A percentile compares a stretch with the other conserved stretches of the same genome.
Conservation (phyloP, 306 rosid species). For the Sicyos edulis region DNA sequence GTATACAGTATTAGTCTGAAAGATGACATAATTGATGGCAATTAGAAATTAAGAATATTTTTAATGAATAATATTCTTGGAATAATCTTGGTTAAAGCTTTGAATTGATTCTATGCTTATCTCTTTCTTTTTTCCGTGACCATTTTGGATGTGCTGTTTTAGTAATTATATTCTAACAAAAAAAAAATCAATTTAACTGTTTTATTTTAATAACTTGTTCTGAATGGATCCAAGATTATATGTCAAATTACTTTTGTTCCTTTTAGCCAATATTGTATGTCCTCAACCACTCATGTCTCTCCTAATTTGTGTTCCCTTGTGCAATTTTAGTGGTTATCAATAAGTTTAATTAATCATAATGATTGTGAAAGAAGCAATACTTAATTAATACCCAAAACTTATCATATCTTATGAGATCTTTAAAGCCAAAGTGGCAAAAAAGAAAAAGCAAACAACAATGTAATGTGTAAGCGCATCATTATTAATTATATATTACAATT, state of each 20-base stretch:
- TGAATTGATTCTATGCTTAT: constrained; percentile 15
- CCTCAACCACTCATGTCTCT: constrained; percentile 9
- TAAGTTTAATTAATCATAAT: constrained; percentile 4
- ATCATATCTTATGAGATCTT: constrained; percentile 47
- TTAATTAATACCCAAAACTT: constrained; percentile 15
- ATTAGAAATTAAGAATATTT: constrained; percentile 10
- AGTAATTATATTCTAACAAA: background rate
- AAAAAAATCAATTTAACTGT: background rate
- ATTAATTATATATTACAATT: background rate
- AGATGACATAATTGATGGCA: constrained; percentile 1
- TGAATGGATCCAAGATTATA: background rate
- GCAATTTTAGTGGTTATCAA: constrained; percentile 6
- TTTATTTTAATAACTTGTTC: background rate
- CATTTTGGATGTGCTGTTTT: background rate
- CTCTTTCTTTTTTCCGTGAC: constrained; percentile 15
- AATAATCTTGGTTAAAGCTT: constrained; percentile 15
- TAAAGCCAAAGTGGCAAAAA: constrained; percentile 21
- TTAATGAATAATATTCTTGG: constrained; percentile 17
- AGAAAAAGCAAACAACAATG: constrained; percentile 19
- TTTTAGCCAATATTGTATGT: background rate
- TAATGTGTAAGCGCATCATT: constrained; percentile 2
- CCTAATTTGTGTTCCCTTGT: constrained; percentile 8
- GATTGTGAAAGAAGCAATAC: constrained; percentile 16
- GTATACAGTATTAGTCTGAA: background rate
- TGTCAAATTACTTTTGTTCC: background rate